phyloP scores from a whole-genome alignment of 768 basidiomycete species.

The Termitomyces titanicus region DNA sequence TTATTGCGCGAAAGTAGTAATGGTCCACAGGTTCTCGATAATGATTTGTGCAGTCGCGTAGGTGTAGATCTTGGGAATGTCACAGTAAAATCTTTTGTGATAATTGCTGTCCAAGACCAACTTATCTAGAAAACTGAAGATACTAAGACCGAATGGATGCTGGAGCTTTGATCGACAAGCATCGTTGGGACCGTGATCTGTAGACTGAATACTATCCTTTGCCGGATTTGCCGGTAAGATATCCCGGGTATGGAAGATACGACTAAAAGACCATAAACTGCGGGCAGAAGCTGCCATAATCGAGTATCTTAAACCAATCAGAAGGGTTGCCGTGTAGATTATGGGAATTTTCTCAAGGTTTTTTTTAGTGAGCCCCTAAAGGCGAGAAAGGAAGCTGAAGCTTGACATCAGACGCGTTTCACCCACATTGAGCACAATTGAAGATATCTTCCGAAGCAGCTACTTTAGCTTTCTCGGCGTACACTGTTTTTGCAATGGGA shows the following conservation, averaged over 20 bases:
- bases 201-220: neutral
- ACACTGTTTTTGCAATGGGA: constrained; percentile 39
- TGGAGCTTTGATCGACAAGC: no score
- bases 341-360: constrained; percentile 49
- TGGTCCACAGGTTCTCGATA: no score
- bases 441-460: constrained; percentile 49
- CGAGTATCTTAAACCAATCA: constrained; percentile 37
- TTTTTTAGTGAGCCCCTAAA: constrained; percentile 67
- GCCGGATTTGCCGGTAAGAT: constrained; percentile 16
- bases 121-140: no score
- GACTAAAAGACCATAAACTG: constrained; percentile 35
- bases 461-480: constrained; percentile 62
- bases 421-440: constrained; percentile 70
- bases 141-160: no score
- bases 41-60: no score
- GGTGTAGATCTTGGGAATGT: no score
- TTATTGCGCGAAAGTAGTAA: no score
- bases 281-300: constrained; percentile 32
- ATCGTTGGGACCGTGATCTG: no score
- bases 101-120: no score
- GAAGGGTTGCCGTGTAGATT: constrained; percentile 37
- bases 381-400: neutral
- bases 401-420: neutral
- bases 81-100: no score
- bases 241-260: constrained; percentile 43